A percentile compares a stretch with the other conserved stretches of the same genome.
phyloP scores from a whole-genome alignment of 495 filamentous ascomycete species.

The Podospora pseudopauciseta region DNA sequence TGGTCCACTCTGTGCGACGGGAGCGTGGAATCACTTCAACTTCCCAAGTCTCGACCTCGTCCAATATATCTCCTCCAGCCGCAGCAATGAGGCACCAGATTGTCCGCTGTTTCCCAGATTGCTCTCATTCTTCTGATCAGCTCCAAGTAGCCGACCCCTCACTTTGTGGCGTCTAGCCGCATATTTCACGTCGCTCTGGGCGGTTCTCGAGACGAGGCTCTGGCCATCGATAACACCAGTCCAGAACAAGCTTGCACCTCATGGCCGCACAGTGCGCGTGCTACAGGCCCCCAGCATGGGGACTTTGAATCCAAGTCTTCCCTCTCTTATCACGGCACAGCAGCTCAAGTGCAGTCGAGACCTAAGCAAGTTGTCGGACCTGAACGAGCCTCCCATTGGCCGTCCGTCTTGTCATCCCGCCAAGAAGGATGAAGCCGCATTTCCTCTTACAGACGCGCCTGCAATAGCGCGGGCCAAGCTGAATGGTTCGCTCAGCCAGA shows the following conservation, averaged over 20 bases:
- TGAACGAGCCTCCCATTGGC: not conserved
- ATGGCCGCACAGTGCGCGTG: not conserved
- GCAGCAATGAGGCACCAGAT: not conserved
- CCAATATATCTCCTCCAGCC: not conserved
- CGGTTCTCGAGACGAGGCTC: conserved; percentile 2
- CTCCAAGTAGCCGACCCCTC: not conserved
- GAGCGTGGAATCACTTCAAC: not conserved
- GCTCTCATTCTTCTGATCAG: no score
- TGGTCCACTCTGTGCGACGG: not conserved
- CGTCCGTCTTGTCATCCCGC: not conserved
- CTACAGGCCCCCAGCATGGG: not conserved
- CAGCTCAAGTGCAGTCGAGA: not conserved
- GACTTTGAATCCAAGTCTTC: not conserved
- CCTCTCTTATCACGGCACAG: not conserved
- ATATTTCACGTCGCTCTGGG: not conserved
- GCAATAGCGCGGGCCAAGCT: not conserved
- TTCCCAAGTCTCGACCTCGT: not conserved
- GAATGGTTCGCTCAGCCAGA: not conserved
- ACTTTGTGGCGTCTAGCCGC: conserved; percentile 1
- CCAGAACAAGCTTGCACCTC: not conserved
- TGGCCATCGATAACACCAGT: conserved; percentile 2
- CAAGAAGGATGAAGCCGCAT: not conserved
- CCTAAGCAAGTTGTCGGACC: conserved; percentile 1
- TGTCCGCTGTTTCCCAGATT: not conserved
- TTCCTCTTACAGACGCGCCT: not conserved